Evolutionary conservation across 78 protist species (phyloP).

Genomic region (Polysphondylium violaceum): DNA sequence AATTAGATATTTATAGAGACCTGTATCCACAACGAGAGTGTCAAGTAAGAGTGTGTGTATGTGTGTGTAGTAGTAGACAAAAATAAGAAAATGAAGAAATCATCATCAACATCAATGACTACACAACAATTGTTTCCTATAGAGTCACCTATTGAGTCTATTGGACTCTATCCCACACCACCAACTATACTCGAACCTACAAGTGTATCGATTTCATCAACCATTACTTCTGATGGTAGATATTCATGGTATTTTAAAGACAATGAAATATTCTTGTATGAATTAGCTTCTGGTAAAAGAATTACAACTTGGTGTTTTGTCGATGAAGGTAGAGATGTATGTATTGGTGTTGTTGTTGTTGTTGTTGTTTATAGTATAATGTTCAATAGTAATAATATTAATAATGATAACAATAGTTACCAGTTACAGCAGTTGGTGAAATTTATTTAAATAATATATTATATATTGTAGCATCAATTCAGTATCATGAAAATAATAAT

Average conservation of each 20-base stretch:
- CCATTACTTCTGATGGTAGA: constrained; percentile 51
- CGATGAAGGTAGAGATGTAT: constrained; percentile 37
- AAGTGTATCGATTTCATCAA: constrained; percentile 37
- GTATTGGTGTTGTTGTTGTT: not conserved
- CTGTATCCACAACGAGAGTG: no score
- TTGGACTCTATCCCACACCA: not conserved
- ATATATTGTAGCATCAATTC: constrained; percentile 27
- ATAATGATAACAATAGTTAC: no score
- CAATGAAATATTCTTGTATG: constrained; percentile 47
- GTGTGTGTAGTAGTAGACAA: no score
- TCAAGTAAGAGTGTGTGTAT: no score
- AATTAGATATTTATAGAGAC: no score
- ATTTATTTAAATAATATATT: not conserved
- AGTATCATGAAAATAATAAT: not conserved
- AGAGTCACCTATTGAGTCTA: not conserved
- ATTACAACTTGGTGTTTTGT: constrained; percentile 50
- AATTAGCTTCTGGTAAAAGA: constrained; percentile 30
- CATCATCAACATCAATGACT: no score
- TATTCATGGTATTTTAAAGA: constrained; percentile 23
- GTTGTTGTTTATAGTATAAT: not conserved
- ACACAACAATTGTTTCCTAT: no score
- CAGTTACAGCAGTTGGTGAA: constrained; percentile 54
- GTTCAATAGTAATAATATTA: no score
- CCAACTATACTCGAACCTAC: no score
- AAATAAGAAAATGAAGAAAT: no score